These are phyloP conservation scores for Thinopyrum obtusiflorum DNA, from an alignment of 202 grass and related monocot genomes.

Conservation along the genomic window DNA sequence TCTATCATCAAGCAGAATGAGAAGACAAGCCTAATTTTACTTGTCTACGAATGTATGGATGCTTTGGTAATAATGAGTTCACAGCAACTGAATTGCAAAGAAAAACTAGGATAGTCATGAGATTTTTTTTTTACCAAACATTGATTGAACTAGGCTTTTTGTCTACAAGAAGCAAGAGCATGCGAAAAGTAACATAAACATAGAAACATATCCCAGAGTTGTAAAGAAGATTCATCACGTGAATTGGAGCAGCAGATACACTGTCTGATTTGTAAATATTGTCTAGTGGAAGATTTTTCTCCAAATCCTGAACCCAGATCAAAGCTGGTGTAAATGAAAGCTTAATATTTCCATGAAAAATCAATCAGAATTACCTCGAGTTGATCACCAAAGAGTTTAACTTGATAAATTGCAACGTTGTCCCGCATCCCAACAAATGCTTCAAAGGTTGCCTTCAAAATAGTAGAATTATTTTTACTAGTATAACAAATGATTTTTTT, in stretches of 20 bases:
- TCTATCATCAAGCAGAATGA: constrained; percentile 6
- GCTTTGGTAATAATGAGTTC: not conserved
- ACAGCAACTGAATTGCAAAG: not conserved
- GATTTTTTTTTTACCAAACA: not conserved
- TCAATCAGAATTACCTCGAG: constrained; percentile 51
- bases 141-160: not conserved
- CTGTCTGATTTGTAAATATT: constrained; percentile 80
- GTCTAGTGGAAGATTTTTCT: constrained; percentile 92
- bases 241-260: constrained; percentile 89
- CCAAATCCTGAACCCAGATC: constrained; percentile 59
- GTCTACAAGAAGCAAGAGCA: not conserved
- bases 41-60: not conserved
- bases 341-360: constrained; percentile 23
- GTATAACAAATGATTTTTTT: constrained; percentile 25
- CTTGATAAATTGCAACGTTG: constrained; percentile 75
- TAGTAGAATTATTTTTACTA: constrained; percentile 14
- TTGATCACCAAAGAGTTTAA: constrained; percentile 94
- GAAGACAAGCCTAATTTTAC: not conserved
- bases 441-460: constrained; percentile 82
- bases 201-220: constrained; percentile 76
- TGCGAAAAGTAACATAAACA: constrained; percentile 14
- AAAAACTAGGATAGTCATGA: not conserved
- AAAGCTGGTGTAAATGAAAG: constrained; percentile 20
- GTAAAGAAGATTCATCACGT: constrained; percentile 86
- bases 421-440: constrained; percentile 85